These are phyloP conservation scores for Fusarium mangiferae DNA, from an alignment of 2,329 filamentous ascomycete genomes.

Conservation along the genomic window DNA sequence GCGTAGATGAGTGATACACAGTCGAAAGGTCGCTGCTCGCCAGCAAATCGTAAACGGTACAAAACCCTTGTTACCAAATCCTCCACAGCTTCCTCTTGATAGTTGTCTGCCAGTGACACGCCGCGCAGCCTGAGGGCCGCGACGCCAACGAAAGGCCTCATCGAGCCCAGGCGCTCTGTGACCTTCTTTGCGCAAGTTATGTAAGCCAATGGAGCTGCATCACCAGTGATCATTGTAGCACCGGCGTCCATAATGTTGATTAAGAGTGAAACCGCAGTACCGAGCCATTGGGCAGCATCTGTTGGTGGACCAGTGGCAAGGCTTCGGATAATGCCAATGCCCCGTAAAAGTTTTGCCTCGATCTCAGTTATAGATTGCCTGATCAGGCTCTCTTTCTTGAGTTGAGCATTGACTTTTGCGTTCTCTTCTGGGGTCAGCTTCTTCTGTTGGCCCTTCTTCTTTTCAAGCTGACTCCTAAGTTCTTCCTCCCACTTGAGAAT, in stretches of 20 bases:
- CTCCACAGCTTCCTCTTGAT: constrained; percentile 83
- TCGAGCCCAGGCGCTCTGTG: constrained; percentile 76
- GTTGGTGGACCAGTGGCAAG: constrained; percentile 90
- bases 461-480: constrained; percentile 83
- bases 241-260: constrained; percentile 81
- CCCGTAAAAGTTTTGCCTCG: constrained; percentile 79
- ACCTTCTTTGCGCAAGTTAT: constrained; percentile 81
- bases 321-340: constrained; percentile 85
- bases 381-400: constrained; percentile 86
- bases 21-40: constrained; percentile 95
- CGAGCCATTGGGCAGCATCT: constrained; percentile 89
- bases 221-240: constrained; percentile 82
- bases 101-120: constrained; percentile 76
- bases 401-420: constrained; percentile 88
- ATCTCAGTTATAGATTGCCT: constrained; percentile 76
- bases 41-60: constrained; percentile 88
- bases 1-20: constrained; percentile 87
- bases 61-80: constrained; percentile 87
- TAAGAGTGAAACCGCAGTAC: constrained; percentile 78
- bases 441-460: constrained; percentile 91
- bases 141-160: constrained; percentile 86
- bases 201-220: constrained; percentile 80
- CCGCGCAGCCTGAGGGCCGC: constrained; percentile 85
- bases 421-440: constrained; percentile 92
- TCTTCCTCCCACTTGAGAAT: constrained; percentile 98